A percentile compares a stretch with the other conserved stretches of the same genome.
These are phyloP conservation scores for Tillandsia fasciculata DNA, from an alignment of 176 grass and related monocot species.

Conservation along the genomic window DNA sequence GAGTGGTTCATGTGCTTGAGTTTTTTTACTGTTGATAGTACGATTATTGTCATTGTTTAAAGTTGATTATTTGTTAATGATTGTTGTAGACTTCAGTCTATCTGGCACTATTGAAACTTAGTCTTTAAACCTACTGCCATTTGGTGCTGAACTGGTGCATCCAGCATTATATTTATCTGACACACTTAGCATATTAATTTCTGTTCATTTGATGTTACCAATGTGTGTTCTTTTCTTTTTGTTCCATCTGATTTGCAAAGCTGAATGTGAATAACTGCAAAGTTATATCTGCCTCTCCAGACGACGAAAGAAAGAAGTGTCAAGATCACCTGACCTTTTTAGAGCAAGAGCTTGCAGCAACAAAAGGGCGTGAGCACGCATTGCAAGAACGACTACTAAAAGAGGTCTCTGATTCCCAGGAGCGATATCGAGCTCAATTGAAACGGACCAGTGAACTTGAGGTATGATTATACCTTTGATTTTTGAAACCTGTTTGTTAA, in stretches of 20 bases:
- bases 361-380: constrained; percentile 69
- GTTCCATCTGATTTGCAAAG: constrained; percentile 2
- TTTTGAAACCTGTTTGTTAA: not conserved
- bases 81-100: not conserved
- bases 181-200: not conserved
- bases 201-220: not conserved
- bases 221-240: not conserved
- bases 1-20: not conserved
- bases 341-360: constrained; percentile 82
- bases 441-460: constrained; percentile 67
- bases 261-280: not conserved
- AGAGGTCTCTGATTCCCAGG: constrained; percentile 55
- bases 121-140: not conserved
- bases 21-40: not conserved
- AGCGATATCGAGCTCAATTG: constrained; percentile 51
- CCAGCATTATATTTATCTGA: not conserved
- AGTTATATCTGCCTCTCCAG: constrained; percentile 33
- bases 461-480: constrained; percentile 21
- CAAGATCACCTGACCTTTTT: constrained; percentile 47
- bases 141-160: not conserved
- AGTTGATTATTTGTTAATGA: not conserved
- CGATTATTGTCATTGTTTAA: not conserved
- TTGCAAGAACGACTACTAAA: constrained; percentile 70
- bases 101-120: not conserved
- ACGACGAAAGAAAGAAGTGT: constrained; percentile 60